A percentile compares a stretch with the other conserved stretches of the same genome.
Evolutionary conservation across 352 stramenopile species (phyloP).

Genomic region (Phytopythium helicoides): DNA sequence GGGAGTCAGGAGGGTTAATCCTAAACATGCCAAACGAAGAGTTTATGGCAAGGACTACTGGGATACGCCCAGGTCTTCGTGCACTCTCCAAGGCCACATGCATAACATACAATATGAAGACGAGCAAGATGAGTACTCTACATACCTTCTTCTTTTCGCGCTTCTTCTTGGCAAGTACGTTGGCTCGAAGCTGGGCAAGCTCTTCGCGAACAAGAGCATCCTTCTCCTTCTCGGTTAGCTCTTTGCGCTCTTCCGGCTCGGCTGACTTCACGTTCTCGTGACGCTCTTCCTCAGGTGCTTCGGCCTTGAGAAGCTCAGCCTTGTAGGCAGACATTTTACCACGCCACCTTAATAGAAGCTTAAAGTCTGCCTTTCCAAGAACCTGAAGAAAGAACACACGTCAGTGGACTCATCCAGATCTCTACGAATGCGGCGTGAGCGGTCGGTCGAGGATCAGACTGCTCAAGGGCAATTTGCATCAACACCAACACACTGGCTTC

Average conservation of each 20-base stretch:
- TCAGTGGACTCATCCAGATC: background rate
- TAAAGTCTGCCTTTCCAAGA: constrained; percentile 98
- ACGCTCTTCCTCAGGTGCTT: constrained; percentile 33
- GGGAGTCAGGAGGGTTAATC: constrained; percentile 91
- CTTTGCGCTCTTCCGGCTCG: constrained; percentile 31
- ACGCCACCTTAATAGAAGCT: constrained; percentile 96
- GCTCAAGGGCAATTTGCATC: constrained; percentile 62
- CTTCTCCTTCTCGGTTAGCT: constrained; percentile 81
- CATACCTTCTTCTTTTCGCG: constrained; percentile 89
- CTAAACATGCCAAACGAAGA: constrained; percentile 76
- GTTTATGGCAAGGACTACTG: constrained; percentile 87
- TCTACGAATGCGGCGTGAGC: background rate
- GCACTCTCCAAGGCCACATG: constrained; percentile 1
- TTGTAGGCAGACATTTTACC: constrained; percentile 92
- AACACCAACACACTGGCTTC: constrained; percentile 77
- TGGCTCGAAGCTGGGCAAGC: constrained; percentile 73
- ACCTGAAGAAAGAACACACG: constrained; percentile 55
- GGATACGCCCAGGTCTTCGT: constrained; percentile 55
- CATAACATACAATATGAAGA: constrained; percentile 18
- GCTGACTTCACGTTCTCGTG: constrained; percentile 37
- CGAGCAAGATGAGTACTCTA: constrained; percentile 11
- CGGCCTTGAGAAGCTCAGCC: constrained; percentile 71
- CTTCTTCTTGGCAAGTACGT: constrained; percentile 83
- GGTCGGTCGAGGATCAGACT: constrained; percentile 60
- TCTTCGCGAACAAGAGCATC: constrained; percentile 83